Base-by-base conservation (phyloP, 495 filamentous ascomycete species). In the Amorphotheca resinae region DNA sequence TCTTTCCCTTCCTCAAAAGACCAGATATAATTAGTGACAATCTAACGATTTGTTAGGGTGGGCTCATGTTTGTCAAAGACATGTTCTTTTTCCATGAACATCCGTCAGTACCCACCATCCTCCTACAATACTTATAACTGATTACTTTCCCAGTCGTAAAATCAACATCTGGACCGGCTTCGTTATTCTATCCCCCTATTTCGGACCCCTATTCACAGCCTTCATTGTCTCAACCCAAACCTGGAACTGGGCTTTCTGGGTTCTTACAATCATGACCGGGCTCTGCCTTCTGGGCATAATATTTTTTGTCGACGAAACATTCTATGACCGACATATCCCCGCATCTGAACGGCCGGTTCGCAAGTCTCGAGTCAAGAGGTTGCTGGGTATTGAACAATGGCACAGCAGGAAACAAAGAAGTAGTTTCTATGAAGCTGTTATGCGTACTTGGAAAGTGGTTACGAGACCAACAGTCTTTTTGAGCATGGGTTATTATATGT, bases 1-100 rank as follows among this genome's bases (percentile, higher is more conserved):
- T 7, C 41, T 34, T 17, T 20, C 6, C 28, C n/a, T 30, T 21
- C 14, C 8, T 22, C 8, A 22, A n/a, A n/a, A n/a, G n/a, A n/a
- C n/a, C n/a, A n/a, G n/a, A n/a, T n/a, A n/a, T n/a, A n/a, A n/a
- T n/a, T n/a, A n/a, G n/a, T n/a, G n/a, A n/a, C n/a, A n/a, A 11
- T 32, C 28, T 9, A 32, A 32, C 15, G 11, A 5, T 32, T 14
- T 59, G 58, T 20, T 54, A 65, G 50, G 72, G 72, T 22, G 75
- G 73, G 1, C 60, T 80, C 15, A 76, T 77, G 63, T 76, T 70
- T 52, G 70, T 80, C 50, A 74, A 79, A 50, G 77, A 80, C 58
- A 64, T 77, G 38, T 80, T 78, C 60, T 80, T 74, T 64, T 69
- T 79, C 56, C 75, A 80, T 45, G 74, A 79, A 46, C 72, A 74